Base-by-base conservation (phyloP, 169 alveolate species). In the Perkinsus chesapeaki region DNA sequence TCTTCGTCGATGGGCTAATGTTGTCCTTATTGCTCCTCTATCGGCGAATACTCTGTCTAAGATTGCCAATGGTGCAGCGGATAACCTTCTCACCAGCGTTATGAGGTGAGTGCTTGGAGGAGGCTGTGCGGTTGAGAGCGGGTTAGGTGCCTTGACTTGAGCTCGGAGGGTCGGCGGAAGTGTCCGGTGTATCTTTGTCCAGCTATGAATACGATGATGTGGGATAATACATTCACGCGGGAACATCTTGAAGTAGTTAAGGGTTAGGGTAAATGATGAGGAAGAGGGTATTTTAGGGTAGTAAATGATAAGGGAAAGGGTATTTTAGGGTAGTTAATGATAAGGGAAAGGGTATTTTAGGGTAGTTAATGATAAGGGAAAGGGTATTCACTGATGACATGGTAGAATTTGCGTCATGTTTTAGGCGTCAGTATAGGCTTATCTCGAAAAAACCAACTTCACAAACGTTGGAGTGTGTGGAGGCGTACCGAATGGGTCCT, bases 191-290 rank as follows among this genome's bases (percentile, higher is more conserved):
- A 37, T 91, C 91, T 98, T 9, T 98, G 98, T 43, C 99, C 99
- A 12, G 98, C 99, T 23, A 98, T 98, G 99, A 98, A 98, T 94
- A 97, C 99, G 5, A 92, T 94, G 39, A 98, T 98, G 99, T 98
- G 96, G 95, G 96, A 96, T 39, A 97, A 98, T 92, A 98, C 99
- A 16, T 73, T 98, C 0, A 98, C 99, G 36, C 90, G 94, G 7
- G 94, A 91, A 47, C 98, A 98, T 39, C 47, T 98, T 0, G 92
- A 94, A 7, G 92, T 47, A 39, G 92, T 98, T 3, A 43, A 43
- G 60, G 5, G 60, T 5, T 5, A 43, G n/a, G n/a, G n/a, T n/a
- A n/a, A n/a, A n/a, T n/a, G n/a, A n/a, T n/a, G n/a, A n/a, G n/a
- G n/a, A n/a, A n/a, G n/a, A n/a, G n/a, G n/a, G n/a, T n/a, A n/a